These are phyloP conservation scores for Pleurotus tuber-regium DNA, from an alignment of 768 basidiomycete species.

Conservation along the genomic window DNA sequence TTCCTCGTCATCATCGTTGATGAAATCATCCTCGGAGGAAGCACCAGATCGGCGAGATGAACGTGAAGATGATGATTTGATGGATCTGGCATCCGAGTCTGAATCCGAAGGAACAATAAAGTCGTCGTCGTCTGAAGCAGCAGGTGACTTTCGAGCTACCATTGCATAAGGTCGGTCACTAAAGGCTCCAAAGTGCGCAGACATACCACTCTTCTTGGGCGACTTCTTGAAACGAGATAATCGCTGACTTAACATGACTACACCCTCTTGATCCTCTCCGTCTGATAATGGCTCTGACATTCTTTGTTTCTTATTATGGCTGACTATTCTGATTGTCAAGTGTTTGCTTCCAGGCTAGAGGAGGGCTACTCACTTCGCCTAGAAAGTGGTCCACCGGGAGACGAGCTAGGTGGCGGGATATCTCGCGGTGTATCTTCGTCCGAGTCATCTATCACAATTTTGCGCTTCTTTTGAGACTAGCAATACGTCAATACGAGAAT, in stretches of 20 bases:
- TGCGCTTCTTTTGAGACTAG: constrained; percentile 57
- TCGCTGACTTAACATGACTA: constrained; percentile 52
- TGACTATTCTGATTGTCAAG: constrained; percentile 27
- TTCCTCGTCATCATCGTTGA: constrained; percentile 38
- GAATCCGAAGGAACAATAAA: constrained; percentile 71
- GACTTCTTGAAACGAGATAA: constrained; percentile 68
- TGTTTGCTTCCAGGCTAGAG: constrained; percentile 12
- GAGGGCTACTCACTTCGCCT: constrained; percentile 24
- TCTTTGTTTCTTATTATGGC: constrained; percentile 62
- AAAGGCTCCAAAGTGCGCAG: not conserved
- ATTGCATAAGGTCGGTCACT: too few relatives aligned
- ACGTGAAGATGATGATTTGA: constrained; percentile 36
- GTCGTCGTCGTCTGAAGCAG: constrained; percentile 58
- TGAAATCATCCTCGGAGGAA: constrained; percentile 30
- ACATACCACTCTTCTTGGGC: constrained; percentile 50
- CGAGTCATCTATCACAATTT: constrained; percentile 65
- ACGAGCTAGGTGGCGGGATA: constrained; percentile 23
- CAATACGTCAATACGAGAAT: constrained; percentile 5
- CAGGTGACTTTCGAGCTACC: constrained; percentile 39
- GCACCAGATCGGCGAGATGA: constrained; percentile 41
- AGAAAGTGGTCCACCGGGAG: constrained; percentile 38
- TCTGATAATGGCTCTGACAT: constrained; percentile 43
- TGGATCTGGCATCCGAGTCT: constrained; percentile 50
- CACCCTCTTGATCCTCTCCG: constrained; percentile 48
- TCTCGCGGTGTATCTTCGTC: constrained; percentile 55